These are phyloP conservation scores for Orychophragmus violaceus DNA, from an alignment of 345 rosid genomes.

Conservation along the genomic window DNA sequence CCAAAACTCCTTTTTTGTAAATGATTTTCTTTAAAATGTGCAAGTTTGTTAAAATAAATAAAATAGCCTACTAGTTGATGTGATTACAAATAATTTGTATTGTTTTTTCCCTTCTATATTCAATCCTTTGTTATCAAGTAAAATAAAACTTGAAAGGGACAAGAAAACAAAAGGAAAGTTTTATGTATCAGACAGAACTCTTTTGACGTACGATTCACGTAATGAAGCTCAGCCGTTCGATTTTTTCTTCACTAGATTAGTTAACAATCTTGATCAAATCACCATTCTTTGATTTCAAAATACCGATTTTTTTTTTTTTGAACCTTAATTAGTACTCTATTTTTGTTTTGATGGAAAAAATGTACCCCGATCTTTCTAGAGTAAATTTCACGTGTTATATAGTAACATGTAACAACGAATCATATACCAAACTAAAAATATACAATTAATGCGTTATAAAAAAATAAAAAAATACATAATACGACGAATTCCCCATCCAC, in stretches of 20 bases:
- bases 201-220: conserved; percentile 15
- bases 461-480: neutral
- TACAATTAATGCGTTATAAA: neutral
- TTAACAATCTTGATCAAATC: neutral
- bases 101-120: neutral
- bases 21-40: neutral
- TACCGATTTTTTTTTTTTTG: too few species aligned
- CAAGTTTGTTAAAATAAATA: neutral
- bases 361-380: neutral
- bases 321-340: too few species aligned
- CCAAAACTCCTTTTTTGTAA: too few species aligned
- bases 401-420: neutral
- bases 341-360: neutral
- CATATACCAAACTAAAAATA: neutral
- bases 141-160: neutral
- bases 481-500: conserved; percentile 3
- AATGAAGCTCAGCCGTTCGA: conserved; percentile 4
- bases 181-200: neutral
- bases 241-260: neutral
- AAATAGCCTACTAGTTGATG: neutral
- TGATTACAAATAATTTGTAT: neutral
- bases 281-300: neutral
- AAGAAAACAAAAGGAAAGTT: neutral
- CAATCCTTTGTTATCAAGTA: neutral
- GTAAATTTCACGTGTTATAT: conserved; percentile 8